phyloP scores from a whole-genome alignment of 495 filamentous ascomycete species.

The Ascobolus immersus region DNA sequence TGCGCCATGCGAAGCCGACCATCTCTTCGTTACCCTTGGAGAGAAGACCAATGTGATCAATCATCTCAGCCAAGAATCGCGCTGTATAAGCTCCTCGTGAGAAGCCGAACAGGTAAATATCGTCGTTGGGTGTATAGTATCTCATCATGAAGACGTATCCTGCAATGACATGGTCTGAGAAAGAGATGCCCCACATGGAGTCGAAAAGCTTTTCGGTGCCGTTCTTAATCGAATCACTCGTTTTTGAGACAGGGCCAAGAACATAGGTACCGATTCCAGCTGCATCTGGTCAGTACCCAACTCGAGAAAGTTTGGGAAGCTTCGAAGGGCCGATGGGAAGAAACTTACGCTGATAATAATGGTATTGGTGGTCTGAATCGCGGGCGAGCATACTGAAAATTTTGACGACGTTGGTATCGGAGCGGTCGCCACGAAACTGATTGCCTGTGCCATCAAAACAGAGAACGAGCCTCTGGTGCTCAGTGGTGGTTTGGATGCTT shows the following conservation, averaged over 20 bases:
- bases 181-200: constrained; percentile 56
- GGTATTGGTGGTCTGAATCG: constrained; percentile 26
- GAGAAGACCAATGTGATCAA: constrained; percentile 57
- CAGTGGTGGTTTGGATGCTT: no score
- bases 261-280: constrained; percentile 75
- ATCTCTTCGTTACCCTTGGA: constrained; percentile 73
- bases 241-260: no score
- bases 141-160: constrained; percentile 78
- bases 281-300: no score
- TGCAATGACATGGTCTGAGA: constrained; percentile 60
- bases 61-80: constrained; percentile 66
- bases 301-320: no score
- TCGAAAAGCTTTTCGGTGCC: constrained; percentile 69
- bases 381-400: constrained; percentile 45
- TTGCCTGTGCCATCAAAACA: constrained; percentile 86
- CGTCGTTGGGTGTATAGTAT: constrained; percentile 54
- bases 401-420: constrained; percentile 73
- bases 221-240: no score
- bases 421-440: constrained; percentile 54
- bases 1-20: constrained; percentile 66
- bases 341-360: constrained; percentile 9
- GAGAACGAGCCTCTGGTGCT: constrained; percentile 43
- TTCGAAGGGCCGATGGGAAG: no score
- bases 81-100: constrained; percentile 70
- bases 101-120: constrained; percentile 69